Evolutionary conservation across 768 basidiomycete species (phyloP).

Genomic region (Baorangia bicolor): DNA sequence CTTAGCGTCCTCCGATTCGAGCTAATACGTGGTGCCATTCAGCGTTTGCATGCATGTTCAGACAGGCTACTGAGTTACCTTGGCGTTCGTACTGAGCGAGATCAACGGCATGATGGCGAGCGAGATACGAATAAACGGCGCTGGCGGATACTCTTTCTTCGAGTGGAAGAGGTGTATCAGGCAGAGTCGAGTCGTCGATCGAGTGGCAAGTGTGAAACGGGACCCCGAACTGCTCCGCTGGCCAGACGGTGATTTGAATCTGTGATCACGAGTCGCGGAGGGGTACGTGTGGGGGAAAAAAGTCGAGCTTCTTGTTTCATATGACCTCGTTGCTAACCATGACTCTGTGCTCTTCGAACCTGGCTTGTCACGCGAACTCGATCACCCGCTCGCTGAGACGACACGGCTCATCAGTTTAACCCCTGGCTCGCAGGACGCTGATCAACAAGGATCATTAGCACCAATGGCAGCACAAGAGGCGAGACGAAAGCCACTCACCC

Average conservation of each 20-base stretch:
- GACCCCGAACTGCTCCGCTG: not conserved
- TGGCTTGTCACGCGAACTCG: no score
- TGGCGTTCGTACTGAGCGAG: constrained; percentile 40
- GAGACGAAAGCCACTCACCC: not conserved
- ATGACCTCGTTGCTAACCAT: not conserved
- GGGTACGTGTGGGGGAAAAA: no score
- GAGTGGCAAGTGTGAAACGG: not conserved
- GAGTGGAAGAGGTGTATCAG: no score
- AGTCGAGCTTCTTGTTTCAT: no score
- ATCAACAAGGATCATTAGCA: not conserved
- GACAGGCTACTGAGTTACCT: constrained; percentile 18
- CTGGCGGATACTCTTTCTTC: not conserved
- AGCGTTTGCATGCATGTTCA: not conserved
- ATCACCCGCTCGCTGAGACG: not conserved
- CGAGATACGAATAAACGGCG: not conserved
- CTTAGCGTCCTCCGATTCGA: constrained; percentile 26
- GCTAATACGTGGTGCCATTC: not conserved
- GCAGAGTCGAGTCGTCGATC: not conserved
- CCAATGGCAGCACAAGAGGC: not conserved
- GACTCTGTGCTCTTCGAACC: not conserved
- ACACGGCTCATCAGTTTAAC: not conserved
- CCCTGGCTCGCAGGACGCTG: not conserved
- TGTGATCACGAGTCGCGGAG: no score
- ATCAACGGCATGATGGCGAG: constrained; percentile 35
- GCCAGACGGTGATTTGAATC: no score